Base-by-base conservation (phyloP, 2,329 filamentous ascomycete species). In the Neophaeococcomyces aloes region DNA sequence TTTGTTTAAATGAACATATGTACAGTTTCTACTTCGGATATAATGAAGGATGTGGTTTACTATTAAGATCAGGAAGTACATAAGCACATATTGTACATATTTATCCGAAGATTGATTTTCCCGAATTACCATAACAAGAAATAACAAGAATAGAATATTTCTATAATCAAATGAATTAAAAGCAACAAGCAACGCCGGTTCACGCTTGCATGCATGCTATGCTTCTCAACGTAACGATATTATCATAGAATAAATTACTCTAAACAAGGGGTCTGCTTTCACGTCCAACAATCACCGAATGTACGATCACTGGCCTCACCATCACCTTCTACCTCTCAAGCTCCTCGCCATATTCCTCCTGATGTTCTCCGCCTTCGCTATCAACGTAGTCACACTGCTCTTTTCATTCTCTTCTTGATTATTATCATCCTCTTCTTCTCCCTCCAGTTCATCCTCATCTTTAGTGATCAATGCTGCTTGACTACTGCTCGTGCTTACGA, bases 331-430 rank as follows among this genome's bases (percentile, higher is more conserved):
- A 7, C 46, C 46, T 34, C 46, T 43, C 27, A 54, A 45, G n/a
- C 46, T 50, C 27, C 46, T 48, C 17, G 50, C 50, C 13, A 52
- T 44, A 30, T 47, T 46, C 18, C 45, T 52, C 29, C 40, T 52
- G 30, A 54, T 39, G 21, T 45, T 52, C 5, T 48, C 51, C 17
- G 51, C 50, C 27, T 51, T 52, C 25, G 48, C 50, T 21, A 41
- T 45, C 40, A 54, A 17, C 31, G 48, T 52, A 4, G 48, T 47
- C 14, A 50, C 50, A 19, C 47, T 39, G 27, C 39, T 40, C 8
- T 15, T 17, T 8, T 21, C 38, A 4, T 4, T 19, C 7, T 18
- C 34, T 13, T 18, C 34, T 7, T 17, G 21, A 14, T 15, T 18
- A 38, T 46, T 3, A 34, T 11, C 21, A 17, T 29, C 7, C 3